Conservation (phyloP, 2,329 filamentous ascomycete genomes). For the Aspergillus intermedius region DNA sequence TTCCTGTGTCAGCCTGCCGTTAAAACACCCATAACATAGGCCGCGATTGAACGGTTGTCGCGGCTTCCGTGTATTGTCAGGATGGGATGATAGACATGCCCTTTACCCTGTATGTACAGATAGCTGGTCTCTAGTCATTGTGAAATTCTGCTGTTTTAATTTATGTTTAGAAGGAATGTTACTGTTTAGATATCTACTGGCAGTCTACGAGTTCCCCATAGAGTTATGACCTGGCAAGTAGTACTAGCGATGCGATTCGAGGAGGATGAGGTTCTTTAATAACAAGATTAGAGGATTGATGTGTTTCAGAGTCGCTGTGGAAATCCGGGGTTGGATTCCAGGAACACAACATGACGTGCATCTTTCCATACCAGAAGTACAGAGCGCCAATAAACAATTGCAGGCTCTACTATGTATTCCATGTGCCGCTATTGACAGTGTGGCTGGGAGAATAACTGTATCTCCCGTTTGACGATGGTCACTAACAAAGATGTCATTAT, state of each 20-base stretch:
- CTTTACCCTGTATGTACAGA: constrained; percentile 36
- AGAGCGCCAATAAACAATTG: background rate
- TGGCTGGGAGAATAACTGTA: too few relatives aligned
- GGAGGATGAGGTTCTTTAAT: background rate
- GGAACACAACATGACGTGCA: background rate
- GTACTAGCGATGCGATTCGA: too few relatives aligned
- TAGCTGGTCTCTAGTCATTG: constrained; percentile 34
- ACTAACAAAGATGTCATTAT: too few relatives aligned
- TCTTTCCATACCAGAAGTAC: background rate
- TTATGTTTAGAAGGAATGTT: constrained; percentile 28
- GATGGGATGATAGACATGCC: constrained; percentile 13
- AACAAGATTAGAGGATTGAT: too few relatives aligned
- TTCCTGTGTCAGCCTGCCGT: constrained; percentile 2
- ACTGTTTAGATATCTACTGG: constrained; percentile 18
- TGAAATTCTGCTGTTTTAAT: constrained; percentile 30
- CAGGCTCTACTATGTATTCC: too few relatives aligned
- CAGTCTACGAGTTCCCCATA: background rate
- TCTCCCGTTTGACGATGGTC: too few relatives aligned
- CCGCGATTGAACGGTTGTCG: background rate
- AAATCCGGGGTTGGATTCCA: background rate
- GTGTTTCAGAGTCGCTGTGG: background rate
- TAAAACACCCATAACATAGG: background rate
- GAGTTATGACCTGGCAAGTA: too few relatives aligned
- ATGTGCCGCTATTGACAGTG: too few relatives aligned
- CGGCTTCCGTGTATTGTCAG: constrained; percentile 14